Conservation (phyloP, 352 stramenopile genomes). For the Globisporangium acanthophoron region DNA sequence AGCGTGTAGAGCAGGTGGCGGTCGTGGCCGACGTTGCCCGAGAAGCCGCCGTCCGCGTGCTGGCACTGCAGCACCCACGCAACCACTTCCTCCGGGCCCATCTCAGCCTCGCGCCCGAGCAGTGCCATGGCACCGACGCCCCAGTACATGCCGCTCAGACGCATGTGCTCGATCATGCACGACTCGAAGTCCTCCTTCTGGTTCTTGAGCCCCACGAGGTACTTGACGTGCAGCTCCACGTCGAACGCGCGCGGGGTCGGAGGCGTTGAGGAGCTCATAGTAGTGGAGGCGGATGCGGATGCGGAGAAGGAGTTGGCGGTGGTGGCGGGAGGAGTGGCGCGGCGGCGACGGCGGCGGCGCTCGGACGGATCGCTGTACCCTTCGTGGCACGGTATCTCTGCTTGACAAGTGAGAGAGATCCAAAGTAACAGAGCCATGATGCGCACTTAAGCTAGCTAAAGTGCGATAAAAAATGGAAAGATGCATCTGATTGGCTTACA, state of each 20-base stretch:
- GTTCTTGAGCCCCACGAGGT: constrained; percentile 73
- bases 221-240: constrained; percentile 67
- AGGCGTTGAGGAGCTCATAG: constrained; percentile 1
- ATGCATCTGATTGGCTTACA: no score
- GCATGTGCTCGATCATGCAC: constrained; percentile 95
- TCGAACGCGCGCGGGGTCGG: constrained; percentile 29
- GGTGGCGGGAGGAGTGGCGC: background rate
- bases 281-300: background rate
- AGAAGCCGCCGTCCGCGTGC: constrained; percentile 91
- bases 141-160: constrained; percentile 99
- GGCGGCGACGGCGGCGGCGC: background rate
- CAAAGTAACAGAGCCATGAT: background rate
- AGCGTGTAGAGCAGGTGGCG: constrained; percentile 97
- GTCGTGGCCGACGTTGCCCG: constrained; percentile 95
- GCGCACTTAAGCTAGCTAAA: no score
- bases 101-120: constrained; percentile 84
- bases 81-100: constrained; percentile 83
- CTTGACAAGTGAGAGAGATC: background rate
- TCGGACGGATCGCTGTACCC: background rate
- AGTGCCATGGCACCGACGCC: constrained; percentile 93
- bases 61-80: constrained; percentile 96
- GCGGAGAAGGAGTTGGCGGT: background rate
- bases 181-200: constrained; percentile 90
- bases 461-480: background rate
- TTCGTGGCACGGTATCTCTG: constrained; percentile 2